These are phyloP conservation scores for Phoma herbarum DNA, from an alignment of 2,329 filamentous ascomycete species.

Conservation along the genomic window DNA sequence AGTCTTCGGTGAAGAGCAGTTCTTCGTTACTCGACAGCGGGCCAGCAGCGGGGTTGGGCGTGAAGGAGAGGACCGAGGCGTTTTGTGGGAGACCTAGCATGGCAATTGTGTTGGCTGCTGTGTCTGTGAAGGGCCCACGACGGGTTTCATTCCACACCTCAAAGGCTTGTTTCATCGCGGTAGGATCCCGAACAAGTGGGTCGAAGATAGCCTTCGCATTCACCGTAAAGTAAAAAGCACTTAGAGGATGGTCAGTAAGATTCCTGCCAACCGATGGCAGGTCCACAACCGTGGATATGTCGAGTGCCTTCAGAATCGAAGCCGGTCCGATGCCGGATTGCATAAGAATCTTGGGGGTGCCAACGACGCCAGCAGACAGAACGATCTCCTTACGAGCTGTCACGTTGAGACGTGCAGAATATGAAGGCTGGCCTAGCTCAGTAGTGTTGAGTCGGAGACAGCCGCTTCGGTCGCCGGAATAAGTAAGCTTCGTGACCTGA, in stretches of 20 bases:
- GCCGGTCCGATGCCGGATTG: background rate
- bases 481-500: background rate
- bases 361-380: background rate
- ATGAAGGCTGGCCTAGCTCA: background rate
- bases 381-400: background rate
- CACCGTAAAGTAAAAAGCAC: background rate
- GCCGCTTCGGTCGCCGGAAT: background rate
- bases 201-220: background rate
- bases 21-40: background rate
- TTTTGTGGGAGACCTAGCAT: background rate
- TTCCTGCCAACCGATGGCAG: background rate
- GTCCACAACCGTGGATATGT: background rate
- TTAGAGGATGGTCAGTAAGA: background rate
- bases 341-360: background rate
- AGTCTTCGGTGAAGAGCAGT: background rate
- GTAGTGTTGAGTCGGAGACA: background rate
- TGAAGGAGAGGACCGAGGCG: background rate
- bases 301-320: background rate
- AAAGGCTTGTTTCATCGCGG: background rate
- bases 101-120: background rate
- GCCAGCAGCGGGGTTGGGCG: background rate
- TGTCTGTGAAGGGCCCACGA: background rate
- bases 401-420: background rate
- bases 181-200: background rate
- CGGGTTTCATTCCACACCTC: background rate